These are phyloP conservation scores for Zarea fungicola DNA, from an alignment of 2,329 filamentous ascomycete genomes.

Conservation along the genomic window DNA sequence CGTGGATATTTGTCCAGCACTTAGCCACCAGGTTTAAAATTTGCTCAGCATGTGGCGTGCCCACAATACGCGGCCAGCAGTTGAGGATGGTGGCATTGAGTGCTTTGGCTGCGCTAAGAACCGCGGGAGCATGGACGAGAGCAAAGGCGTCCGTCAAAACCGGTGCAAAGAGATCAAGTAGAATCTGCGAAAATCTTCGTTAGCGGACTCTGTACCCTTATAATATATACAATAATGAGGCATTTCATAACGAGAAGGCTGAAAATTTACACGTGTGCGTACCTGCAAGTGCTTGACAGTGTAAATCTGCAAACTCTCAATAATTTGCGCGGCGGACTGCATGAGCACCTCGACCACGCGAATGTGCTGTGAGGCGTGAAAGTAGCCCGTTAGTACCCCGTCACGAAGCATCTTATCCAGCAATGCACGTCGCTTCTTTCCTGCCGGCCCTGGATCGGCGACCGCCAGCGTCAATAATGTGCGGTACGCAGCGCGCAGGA, in stretches of 20 bases:
- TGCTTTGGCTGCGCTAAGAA: slow-evolving; percentile 48
- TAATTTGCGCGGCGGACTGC: slow-evolving; percentile 40
- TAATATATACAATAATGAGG: neutral
- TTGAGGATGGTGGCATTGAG: slow-evolving; percentile 54
- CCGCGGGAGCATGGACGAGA: slow-evolving; percentile 45
- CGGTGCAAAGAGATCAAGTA: slow-evolving; percentile 61
- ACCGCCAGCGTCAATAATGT: slow-evolving; percentile 59
- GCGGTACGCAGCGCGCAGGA: slow-evolving; percentile 62
- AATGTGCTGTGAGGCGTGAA: slow-evolving; percentile 55
- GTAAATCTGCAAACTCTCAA: slow-evolving; percentile 55
- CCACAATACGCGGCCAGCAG: slow-evolving; percentile 63
- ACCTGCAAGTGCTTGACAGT: slow-evolving; percentile 65
- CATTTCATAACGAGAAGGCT: too few species aligned
- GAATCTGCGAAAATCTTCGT: slow-evolving; percentile 39
- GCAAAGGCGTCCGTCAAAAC: slow-evolving; percentile 67
- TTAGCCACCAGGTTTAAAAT: slow-evolving; percentile 56
- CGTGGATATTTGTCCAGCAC: slow-evolving; percentile 57
- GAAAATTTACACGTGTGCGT: slow-evolving; percentile 13
- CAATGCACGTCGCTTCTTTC: slow-evolving; percentile 31
- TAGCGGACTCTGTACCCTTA: neutral
- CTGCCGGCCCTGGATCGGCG: slow-evolving; percentile 20
- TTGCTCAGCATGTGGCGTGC: slow-evolving; percentile 52
- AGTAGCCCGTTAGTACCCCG: slow-evolving; percentile 49
- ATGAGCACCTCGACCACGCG: slow-evolving; percentile 54
- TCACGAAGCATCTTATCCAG: slow-evolving; percentile 52